phyloP scores from a whole-genome alignment of 331 rosid genomes.

The Quercus tomentella region DNA sequence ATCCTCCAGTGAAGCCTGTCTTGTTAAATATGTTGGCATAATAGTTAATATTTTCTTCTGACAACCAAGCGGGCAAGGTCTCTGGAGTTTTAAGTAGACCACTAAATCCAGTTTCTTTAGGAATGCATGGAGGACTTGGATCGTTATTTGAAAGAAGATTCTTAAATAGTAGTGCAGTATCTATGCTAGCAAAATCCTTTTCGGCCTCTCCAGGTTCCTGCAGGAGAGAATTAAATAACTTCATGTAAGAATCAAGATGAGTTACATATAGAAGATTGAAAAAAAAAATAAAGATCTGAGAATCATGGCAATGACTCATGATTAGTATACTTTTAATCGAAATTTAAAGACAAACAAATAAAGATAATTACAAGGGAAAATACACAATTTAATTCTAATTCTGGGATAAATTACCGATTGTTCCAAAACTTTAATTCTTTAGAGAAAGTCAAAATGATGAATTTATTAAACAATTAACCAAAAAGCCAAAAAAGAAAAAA shows the following conservation, averaged over 20 bases:
- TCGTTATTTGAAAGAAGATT: conserved; percentile 30
- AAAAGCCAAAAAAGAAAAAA: no score
- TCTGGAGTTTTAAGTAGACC: conserved; percentile 15
- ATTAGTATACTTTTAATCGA: no score
- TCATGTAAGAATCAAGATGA: background rate
- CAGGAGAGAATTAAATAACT: background rate
- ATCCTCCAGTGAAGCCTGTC: conserved; percentile 80
- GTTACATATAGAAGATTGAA: background rate
- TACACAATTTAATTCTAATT: no score
- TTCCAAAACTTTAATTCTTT: no score
- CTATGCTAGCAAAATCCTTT: conserved; percentile 54
- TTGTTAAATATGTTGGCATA: conserved; percentile 57
- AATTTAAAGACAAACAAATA: no score
- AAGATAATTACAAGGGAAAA: no score
- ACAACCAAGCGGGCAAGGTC: conserved; percentile 65
- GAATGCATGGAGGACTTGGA: conserved; percentile 47
- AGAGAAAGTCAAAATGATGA: no score
- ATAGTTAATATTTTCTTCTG: conserved; percentile 60
- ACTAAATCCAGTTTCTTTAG: conserved; percentile 50
- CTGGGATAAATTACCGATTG: no score
- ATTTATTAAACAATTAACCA: no score
- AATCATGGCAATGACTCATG: background rate
- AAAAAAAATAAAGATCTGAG: background rate
- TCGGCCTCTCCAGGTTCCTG: conserved; percentile 72
- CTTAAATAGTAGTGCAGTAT: conserved; percentile 46